A percentile compares a stretch with the other conserved stretches of the same genome.
Conservation (phyloP, 1,284 basidiomycete species). For the Xerocomus nothofagi region DNA sequence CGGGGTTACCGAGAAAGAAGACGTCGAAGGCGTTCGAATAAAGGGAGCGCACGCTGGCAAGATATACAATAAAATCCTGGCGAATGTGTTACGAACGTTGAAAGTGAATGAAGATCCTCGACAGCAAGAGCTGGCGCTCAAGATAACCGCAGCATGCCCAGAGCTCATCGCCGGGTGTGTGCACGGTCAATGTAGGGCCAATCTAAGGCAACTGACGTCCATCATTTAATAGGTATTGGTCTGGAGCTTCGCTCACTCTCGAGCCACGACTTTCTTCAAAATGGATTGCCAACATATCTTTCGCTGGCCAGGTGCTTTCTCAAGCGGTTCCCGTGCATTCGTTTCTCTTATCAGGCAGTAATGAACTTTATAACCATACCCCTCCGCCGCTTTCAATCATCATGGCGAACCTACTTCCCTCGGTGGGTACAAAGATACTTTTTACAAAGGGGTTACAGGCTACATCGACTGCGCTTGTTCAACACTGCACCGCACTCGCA, state of each 20-base stretch:
- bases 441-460: conserved; percentile 80
- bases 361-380: conserved; percentile 52
- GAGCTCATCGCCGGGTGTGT: conserved; percentile 79
- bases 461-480: conserved; percentile 64
- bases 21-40: conserved; percentile 25
- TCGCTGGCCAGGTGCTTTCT: conserved; percentile 76
- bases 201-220: neutral
- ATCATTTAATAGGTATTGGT: conserved; percentile 64
- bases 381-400: conserved; percentile 73
- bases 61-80: conserved; percentile 85
- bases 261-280: conserved; percentile 86
- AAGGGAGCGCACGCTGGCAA: conserved; percentile 41
- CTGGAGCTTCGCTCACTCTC: conserved; percentile 69
- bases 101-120: conserved; percentile 82
- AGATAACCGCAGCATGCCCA: conserved; percentile 78
- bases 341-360: conserved; percentile 50
- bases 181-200: neutral
- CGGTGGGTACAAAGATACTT: conserved; percentile 62
- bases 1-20: conserved; percentile 22
- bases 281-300: conserved; percentile 88
- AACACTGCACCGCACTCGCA: conserved; percentile 77
- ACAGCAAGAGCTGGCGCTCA: conserved; percentile 83
- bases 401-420: conserved; percentile 77
- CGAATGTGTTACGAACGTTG: conserved; percentile 71
- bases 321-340: conserved; percentile 67